phyloP scores from a whole-genome alignment of 2,329 filamentous ascomycete genomes.

The Diaporthe humulicola region DNA sequence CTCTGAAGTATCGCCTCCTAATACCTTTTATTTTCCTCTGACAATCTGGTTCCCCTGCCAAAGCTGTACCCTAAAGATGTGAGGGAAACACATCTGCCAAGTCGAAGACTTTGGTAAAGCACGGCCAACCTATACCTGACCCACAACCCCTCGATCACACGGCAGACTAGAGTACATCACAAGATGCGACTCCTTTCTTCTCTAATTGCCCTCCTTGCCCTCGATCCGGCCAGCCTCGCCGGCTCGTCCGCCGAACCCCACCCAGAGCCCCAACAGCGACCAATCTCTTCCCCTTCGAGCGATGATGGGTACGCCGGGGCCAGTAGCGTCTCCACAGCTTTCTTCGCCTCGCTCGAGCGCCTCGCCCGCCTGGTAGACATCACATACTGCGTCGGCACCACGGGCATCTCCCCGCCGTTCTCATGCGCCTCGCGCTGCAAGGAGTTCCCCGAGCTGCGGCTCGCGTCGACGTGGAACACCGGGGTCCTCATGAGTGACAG shows the following conservation, averaged over 20 bases:
- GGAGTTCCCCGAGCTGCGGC: slow-evolving; percentile 84
- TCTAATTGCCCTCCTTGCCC: background rate
- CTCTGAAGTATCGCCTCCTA: background rate
- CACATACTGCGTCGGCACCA: slow-evolving; percentile 89
- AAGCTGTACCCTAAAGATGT: slow-evolving; percentile 30
- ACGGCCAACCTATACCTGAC: background rate
- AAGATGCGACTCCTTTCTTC: slow-evolving; percentile 34
- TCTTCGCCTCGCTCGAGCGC: slow-evolving; percentile 89
- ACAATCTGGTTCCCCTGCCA: background rate
- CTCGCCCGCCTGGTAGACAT: slow-evolving; percentile 94
- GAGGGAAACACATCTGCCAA: slow-evolving; percentile 14
- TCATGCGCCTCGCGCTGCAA: slow-evolving; percentile 85
- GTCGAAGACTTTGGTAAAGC: slow-evolving; percentile 36
- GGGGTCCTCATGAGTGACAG: slow-evolving; percentile 89
- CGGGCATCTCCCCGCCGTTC: slow-evolving; percentile 87
- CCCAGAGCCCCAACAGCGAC: slow-evolving; percentile 24
- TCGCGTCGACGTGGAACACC: slow-evolving; percentile 85
- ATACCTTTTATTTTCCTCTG: background rate
- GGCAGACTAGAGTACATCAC: background rate
- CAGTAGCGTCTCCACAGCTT: slow-evolving; percentile 63
- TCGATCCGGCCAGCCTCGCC: slow-evolving; percentile 6
- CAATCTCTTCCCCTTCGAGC: slow-evolving; percentile 23
- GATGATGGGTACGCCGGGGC: slow-evolving; percentile 23
- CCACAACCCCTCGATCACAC: background rate
- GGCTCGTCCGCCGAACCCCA: slow-evolving; percentile 26